A percentile compares a stretch with the other conserved stretches of the same genome.
Conservation (phyloP, 257 asterid genomes). For the Penstemon newberryi region DNA sequence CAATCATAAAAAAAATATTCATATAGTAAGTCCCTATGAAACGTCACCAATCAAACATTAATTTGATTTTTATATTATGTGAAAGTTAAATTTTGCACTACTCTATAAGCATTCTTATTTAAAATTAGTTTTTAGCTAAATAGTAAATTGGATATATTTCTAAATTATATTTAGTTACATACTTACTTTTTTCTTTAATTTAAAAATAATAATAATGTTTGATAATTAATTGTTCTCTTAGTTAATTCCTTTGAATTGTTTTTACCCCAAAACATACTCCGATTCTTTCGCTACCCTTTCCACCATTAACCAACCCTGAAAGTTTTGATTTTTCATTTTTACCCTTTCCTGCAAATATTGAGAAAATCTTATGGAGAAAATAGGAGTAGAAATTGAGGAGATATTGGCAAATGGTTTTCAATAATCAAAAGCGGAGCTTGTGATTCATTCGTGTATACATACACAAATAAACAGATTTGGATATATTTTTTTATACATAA, state of each 20-base stretch:
- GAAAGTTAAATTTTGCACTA: too few relatives aligned
- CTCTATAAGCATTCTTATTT: too few relatives aligned
- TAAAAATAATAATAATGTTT: too few relatives aligned
- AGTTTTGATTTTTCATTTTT: conserved; percentile 26
- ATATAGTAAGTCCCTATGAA: too few relatives aligned
- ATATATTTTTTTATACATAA: conserved; percentile 23
- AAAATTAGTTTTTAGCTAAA: too few relatives aligned
- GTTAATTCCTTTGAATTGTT: background rate
- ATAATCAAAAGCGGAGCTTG: conserved; percentile 22
- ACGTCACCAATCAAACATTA: too few relatives aligned
- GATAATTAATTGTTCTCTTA: too few relatives aligned
- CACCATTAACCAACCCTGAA: conserved; percentile 25
- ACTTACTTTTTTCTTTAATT: background rate
- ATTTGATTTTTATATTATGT: too few relatives aligned
- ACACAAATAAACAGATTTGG: conserved; percentile 2
- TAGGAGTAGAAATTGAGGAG: conserved; percentile 28
- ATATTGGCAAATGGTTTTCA: conserved; percentile 24
- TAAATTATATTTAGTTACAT: background rate
- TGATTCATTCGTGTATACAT: conserved; percentile 19
- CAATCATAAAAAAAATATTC: too few relatives aligned
- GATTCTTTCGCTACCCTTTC: conserved; percentile 46
- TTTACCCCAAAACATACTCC: conserved; percentile 44
- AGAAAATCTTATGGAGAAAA: conserved; percentile 18
- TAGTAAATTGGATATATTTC: too few relatives aligned
- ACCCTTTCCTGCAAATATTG: conserved; percentile 25